Base-by-base conservation (phyloP, 306 rosid genomes). In the Trifolium subterraneum region DNA sequence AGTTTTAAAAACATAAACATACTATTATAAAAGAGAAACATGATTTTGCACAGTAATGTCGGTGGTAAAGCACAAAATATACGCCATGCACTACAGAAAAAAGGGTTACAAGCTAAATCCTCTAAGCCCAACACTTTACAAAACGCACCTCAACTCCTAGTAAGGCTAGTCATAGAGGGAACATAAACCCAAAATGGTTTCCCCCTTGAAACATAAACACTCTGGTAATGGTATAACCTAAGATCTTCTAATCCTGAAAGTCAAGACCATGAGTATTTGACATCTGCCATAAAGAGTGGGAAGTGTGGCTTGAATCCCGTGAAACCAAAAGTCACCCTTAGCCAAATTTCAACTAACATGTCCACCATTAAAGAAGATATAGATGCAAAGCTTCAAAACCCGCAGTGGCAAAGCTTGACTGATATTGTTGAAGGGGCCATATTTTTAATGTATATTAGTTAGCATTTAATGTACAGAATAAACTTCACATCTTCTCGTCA, bases 301-400 rank as follows among this genome's bases (percentile, higher is more conserved):
- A 15, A 15, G 52, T 47, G 18, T 47, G 19, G 19, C 52, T 14
- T 47, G 52, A 47, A 47, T 15, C 19, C 19, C 3, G 1, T 13
- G 52, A 47, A 47, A 47, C 52, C 3, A 47, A 14, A 47, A 47
- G 16, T 47, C 52, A 15, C 18, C 13, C 16, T 45, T 45, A 14
- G 52, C 52, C 8, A 45, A 45, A 13, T 14, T 45, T 4, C 52
- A 14, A 1, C 5, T 15, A 2, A 1, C 52, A 14, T 14, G 52
- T 4, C 52, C 18, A 14, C 52, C 19, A 6, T 47, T 47, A 18
- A 47, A 47, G 2, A 47, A 47, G 8, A 47, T 47, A 15, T 14
- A 44, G 50, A 44, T 44, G 10, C 10, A 11, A 77, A 48, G 61
- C 68, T 56, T 73, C 29, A 75, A 55, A 12, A 9, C 59, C 12